A percentile compares a stretch with the other conserved stretches of the same genome.
phyloP scores from a whole-genome alignment of 192 early-diverging fungal genomes.

The Coemansia sp. region DNA sequence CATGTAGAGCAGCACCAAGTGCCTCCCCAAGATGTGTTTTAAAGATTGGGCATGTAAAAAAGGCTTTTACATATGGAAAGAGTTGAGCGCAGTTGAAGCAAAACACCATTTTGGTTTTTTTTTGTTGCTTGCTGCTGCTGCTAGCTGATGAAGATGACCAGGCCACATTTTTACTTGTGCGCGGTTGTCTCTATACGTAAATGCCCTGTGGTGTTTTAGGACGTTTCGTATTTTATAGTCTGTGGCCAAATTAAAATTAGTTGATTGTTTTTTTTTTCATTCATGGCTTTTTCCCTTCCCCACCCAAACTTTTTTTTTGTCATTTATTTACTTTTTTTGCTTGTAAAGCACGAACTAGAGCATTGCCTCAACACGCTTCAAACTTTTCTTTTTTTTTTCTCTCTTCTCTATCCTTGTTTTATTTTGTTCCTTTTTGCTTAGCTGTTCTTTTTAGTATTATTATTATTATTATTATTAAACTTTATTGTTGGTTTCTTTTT shows the following conservation, averaged over 20 bases:
- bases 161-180: too few relatives aligned
- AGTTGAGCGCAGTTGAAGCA: too few relatives aligned
- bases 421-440: neutral
- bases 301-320: slow-evolving; percentile 15
- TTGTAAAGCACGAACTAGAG: neutral
- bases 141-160: too few relatives aligned
- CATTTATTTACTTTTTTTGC: slow-evolving; percentile 1
- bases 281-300: slow-evolving; percentile 10
- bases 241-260: neutral
- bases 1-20: too few relatives aligned
- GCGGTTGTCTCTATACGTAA: too few relatives aligned
- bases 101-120: too few relatives aligned
- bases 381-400: neutral
- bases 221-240: too few relatives aligned
- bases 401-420: neutral
- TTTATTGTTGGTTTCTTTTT: neutral
- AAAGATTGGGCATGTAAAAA: too few relatives aligned
- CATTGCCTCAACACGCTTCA: neutral
- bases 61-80: too few relatives aligned
- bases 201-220: too few relatives aligned
- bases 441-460: neutral
- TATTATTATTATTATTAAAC: neutral
- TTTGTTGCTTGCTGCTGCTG: too few relatives aligned
- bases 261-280: slow-evolving; percentile 2
- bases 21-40: too few relatives aligned